Evolutionary conservation across 2,329 filamentous ascomycete genomes (phyloP).

Genomic region (Fusarium torulosum): DNA sequence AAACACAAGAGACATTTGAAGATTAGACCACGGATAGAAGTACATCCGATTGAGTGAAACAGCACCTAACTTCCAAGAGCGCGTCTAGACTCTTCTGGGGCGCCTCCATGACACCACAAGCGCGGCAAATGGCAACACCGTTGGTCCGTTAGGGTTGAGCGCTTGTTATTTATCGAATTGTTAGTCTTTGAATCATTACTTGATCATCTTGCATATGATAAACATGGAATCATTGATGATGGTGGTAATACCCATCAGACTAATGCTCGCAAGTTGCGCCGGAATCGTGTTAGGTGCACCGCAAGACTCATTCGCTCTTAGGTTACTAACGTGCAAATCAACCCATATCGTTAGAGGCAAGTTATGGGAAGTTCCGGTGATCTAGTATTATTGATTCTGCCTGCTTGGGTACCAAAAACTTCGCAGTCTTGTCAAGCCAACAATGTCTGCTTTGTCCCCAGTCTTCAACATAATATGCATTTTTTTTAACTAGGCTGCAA

Average conservation of each 20-base stretch:
- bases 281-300: not conserved
- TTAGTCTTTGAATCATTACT: not conserved
- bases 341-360: not conserved
- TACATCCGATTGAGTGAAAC: constrained; percentile 19
- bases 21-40: constrained; percentile 12
- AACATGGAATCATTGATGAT: not conserved
- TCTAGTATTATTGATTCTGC: not conserved
- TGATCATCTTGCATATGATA: not conserved
- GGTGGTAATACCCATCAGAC: not conserved
- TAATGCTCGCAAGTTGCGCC: not conserved
- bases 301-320: not conserved
- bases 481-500: not conserved
- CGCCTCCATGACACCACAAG: constrained; percentile 36
- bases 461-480: not conserved
- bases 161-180: constrained; percentile 1
- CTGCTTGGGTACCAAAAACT: constrained; percentile 5
- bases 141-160: constrained; percentile 21
- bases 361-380: not conserved
- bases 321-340: constrained; percentile 10
- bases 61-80: constrained; percentile 18
- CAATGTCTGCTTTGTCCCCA: not conserved
- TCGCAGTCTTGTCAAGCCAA: not conserved
- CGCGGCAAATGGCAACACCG: constrained; percentile 39
- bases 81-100: constrained; percentile 40
- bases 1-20: not conserved